phyloP scores from a whole-genome alignment of 129 eudicot species.

The Flaveria linearis region DNA sequence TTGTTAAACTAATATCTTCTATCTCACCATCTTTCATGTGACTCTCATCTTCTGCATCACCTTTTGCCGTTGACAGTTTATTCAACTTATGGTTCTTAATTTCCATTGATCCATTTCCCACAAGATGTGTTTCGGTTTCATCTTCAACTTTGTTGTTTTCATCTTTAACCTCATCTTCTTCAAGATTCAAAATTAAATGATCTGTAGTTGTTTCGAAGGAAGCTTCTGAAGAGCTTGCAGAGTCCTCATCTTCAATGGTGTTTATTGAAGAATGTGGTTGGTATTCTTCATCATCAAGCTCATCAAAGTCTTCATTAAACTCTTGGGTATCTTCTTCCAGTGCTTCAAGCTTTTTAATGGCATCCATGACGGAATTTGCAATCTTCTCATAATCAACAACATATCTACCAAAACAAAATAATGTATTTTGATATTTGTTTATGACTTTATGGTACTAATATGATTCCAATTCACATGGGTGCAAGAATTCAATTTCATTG shows the following conservation, averaged over 20 bases:
- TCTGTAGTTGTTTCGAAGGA: conserved; percentile 23
- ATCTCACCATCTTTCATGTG: conserved; percentile 4
- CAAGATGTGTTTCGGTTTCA: conserved; percentile 3
- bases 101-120: conserved; percentile 2
- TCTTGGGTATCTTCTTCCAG: conserved; percentile 33
- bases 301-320: conserved; percentile 35
- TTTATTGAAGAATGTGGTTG: conserved; percentile 20
- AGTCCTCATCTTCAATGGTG: conserved; percentile 34
- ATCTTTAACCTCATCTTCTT: conserved; percentile 12
- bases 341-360: conserved; percentile 52
- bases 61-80: background rate
- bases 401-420: conserved; percentile 33
- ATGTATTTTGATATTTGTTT: background rate
- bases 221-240: conserved; percentile 18
- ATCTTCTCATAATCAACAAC: conserved; percentile 44
- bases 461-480: background rate
- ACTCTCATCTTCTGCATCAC: background rate
- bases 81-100: background rate
- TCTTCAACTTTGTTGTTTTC: conserved; percentile 16
- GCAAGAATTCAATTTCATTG: background rate
- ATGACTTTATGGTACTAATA: background rate
- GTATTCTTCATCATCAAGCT: conserved; percentile 35
- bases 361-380: conserved; percentile 42
- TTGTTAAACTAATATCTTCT: conserved; percentile 11
- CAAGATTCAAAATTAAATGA: conserved; percentile 1